Evolutionary conservation across 306 rosid species (phyloP), one percentile per base, ranked within the genome.

Genomic region (Rosa multiflora): DNA sequence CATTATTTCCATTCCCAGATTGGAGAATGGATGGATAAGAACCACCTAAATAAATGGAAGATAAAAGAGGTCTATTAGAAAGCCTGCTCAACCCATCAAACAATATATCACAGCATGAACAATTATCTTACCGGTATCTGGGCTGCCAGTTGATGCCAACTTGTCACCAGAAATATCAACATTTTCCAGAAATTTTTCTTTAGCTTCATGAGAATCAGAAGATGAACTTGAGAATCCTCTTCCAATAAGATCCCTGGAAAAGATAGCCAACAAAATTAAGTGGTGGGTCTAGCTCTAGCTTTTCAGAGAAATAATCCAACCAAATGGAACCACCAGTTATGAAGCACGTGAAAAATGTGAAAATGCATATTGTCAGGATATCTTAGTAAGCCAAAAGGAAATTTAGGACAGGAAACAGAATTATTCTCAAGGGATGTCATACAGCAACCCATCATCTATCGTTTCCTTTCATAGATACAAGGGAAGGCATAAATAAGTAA

Each of bases 131-230:
- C 96, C 90, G 77, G 66, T 79, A 72, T 83, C 84, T 66, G 91
- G 76, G 84, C 78, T 88, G 72, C 87, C 86, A 71, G 79, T 81
- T 49, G 88, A 79, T 20, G 73, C 75, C 76, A 85, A 83, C 86
- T 91, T 91, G 47, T 85, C 81, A 77, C 76, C 85, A 78, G 88
- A 84, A 81, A 78, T 52, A 43, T 80, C 84, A 74, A 81, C 72
- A 79, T 80, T 88, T 76, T 83, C 88, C 23, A 84, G 81, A 64
- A 78, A 67, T 79, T 86, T 83, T 71, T 83, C 90, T 52, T 88
- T 92, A 76, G 84, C 86, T 79, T 87, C 90, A 73, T 79, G 90
- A 73, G 94, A 92, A 87, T 87, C 89, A n/a, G 87, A 83, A 17
- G 92, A 86, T 47, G 90, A 81, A 85, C 86, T 89, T 39, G 89